These are phyloP conservation scores for Kodamaea ohmeri DNA, from an alignment of 1,139 yeast genomes.

Conservation along the genomic window DNA sequence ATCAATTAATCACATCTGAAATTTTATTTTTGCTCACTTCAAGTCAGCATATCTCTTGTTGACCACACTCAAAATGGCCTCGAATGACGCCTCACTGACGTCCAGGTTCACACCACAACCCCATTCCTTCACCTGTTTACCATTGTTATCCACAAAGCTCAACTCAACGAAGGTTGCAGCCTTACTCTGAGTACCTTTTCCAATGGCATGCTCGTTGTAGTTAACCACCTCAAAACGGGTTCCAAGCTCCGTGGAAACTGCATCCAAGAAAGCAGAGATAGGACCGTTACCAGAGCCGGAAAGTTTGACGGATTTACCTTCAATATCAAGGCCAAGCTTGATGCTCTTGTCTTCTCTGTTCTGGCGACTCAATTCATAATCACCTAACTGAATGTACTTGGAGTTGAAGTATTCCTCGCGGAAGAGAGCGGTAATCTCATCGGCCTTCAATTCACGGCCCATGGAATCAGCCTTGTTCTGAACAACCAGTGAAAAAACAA, in stretches of 20 bases:
- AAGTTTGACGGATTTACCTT: slow-evolving; percentile 24
- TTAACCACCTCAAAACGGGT: slow-evolving; percentile 40
- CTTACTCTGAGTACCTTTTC: slow-evolving; percentile 41
- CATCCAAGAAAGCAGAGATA: slow-evolving; percentile 46
- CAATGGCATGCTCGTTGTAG: slow-evolving; percentile 46
- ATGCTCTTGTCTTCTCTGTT: slow-evolving; percentile 30
- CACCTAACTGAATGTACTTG: slow-evolving; percentile 29
- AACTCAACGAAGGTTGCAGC: slow-evolving; percentile 50
- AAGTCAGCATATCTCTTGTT: slow-evolving; percentile 17
- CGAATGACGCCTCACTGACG: slow-evolving; percentile 47
- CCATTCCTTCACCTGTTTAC: slow-evolving; percentile 34
- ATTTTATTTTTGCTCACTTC: too few species aligned
- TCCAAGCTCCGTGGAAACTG: slow-evolving; percentile 34
- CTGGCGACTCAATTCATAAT: slow-evolving; percentile 33
- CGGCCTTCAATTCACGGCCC: slow-evolving; percentile 46
- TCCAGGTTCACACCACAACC: slow-evolving; percentile 48
- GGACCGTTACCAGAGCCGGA: slow-evolving; percentile 48
- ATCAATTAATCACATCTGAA: too few species aligned
- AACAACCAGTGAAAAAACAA: slow-evolving; percentile 39
- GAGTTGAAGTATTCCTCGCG: slow-evolving; percentile 31
- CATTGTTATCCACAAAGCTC: slow-evolving; percentile 27
- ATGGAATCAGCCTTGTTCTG: slow-evolving; percentile 40
- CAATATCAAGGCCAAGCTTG: slow-evolving; percentile 12
- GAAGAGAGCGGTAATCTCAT: slow-evolving; percentile 41
- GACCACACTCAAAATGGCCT: slow-evolving; percentile 44